Evolutionary conservation across 768 basidiomycete genomes (phyloP), one percentile per base, ranked within the genome.

Genomic region (Dentipellis sp.): DNA sequence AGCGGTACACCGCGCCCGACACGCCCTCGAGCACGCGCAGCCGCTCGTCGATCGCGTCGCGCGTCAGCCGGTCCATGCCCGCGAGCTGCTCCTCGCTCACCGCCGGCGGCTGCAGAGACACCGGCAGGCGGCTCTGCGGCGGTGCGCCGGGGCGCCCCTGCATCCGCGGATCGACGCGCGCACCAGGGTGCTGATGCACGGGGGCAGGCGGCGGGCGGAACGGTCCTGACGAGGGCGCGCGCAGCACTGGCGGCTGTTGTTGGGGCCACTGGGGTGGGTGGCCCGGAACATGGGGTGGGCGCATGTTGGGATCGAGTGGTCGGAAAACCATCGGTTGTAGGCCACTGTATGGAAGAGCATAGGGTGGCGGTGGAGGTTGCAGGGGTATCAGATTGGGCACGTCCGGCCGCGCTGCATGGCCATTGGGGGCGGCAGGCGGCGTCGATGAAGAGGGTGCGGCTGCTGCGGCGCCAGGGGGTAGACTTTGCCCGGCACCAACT

Each of bases 21-120:
- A 94, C 86, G 16, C 82, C 79, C 69, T 92, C 85, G 38, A 97
- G 71, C 39, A 91, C 78, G 45, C 82, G 76, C 58, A 97, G 69
- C 54, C 91, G 80, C 63, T 93, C 91, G 61, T 94, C 90, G 50
- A 97, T 87, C 6, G 87, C 86, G 61, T 89, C 87, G 54, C 88
- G 75, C 23, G 89, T 91, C 39, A 85, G 65, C 23, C 63, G 71
- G 59, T 92, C 88, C 69, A 92, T 71, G 17, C 75, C 69, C 16
- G 76, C 72, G 11, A 93, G 73, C 62, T 91, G 87, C 40, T 79
- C 79, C 14, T 82, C 80, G 5, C 77, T 81, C 55, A 82, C 63
- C 36, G 71, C 72, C 10, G 75, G 67, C 19, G 82, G 81, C 34
- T 80, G 66, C 17, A 59, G 52, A 10, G 53, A 16, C 50, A 68